phyloP scores from a whole-genome alignment of 495 filamentous ascomycete species.

The Neurospora cerealis region DNA sequence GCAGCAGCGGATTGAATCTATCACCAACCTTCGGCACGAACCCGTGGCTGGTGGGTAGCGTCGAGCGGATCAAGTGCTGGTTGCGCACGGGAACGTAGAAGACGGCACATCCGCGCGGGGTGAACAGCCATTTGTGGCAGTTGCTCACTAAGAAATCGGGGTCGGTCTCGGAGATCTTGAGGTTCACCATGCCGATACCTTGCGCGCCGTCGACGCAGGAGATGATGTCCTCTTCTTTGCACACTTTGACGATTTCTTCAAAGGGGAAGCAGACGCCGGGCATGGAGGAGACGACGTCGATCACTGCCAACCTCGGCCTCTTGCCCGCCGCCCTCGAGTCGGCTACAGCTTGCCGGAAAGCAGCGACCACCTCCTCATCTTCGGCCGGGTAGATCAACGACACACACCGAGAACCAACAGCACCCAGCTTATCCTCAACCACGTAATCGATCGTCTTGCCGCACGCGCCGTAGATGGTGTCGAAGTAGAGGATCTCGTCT shows the following conservation, averaged over 20 bases:
- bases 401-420: slow-evolving; percentile 38
- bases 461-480: slow-evolving; percentile 68
- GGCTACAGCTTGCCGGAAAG: slow-evolving; percentile 36
- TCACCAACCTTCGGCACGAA: slow-evolving; percentile 31
- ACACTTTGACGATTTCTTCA: slow-evolving; percentile 51
- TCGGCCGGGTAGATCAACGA: slow-evolving; percentile 47
- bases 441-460: slow-evolving; percentile 61
- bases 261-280: slow-evolving; percentile 76
- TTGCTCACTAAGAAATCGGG: slow-evolving; percentile 82
- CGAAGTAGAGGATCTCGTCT: slow-evolving; percentile 60
- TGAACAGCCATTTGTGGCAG: slow-evolving; percentile 86
- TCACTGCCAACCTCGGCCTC: slow-evolving; percentile 52
- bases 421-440: slow-evolving; percentile 41
- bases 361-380: slow-evolving; percentile 45
- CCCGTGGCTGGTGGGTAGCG: slow-evolving; percentile 62
- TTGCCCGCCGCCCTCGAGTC: slow-evolving; percentile 13
- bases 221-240: slow-evolving; percentile 52
- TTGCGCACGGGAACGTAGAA: slow-evolving; percentile 68
- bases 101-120: slow-evolving; percentile 69
- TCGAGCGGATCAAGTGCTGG: slow-evolving; percentile 62
- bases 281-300: slow-evolving; percentile 65
- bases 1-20: slow-evolving; percentile 38
- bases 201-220: slow-evolving; percentile 72
- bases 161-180: slow-evolving; percentile 53
- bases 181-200: slow-evolving; percentile 63